Evolutionary conservation across 352 stramenopile genomes (phyloP).

Genomic region (Phytophthora cajani): DNA sequence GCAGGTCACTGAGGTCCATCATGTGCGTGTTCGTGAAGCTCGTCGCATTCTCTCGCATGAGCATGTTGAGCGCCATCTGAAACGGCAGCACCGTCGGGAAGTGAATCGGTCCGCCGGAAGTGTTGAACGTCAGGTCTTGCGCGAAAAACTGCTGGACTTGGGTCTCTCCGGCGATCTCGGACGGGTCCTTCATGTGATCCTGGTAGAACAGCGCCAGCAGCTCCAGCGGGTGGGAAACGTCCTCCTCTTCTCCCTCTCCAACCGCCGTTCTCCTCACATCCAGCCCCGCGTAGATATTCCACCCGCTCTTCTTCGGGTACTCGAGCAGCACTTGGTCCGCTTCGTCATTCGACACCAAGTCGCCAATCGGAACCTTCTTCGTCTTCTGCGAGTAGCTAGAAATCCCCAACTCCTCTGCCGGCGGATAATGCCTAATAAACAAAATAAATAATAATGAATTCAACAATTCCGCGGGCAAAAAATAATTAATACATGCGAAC

Average conservation of each 20-base stretch:
- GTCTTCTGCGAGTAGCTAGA: conserved; percentile 40
- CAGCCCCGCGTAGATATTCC: conserved; percentile 54
- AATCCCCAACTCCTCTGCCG: conserved; percentile 54
- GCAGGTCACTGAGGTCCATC: conserved; percentile 9
- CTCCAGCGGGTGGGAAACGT: conserved; percentile 32
- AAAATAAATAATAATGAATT: too few species aligned
- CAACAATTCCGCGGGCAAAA: too few species aligned
- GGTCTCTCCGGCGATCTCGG: conserved; percentile 26
- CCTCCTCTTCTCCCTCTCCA: not conserved
- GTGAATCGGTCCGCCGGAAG: conserved; percentile 12
- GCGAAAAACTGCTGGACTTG: conserved; percentile 56
- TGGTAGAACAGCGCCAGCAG: conserved; percentile 56
- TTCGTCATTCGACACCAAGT: conserved; percentile 37
- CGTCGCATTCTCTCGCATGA: conserved; percentile 41
- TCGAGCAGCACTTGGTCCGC: conserved; percentile 47
- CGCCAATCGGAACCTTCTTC: conserved; percentile 51
- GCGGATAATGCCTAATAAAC: conserved; percentile 54
- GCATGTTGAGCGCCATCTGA: conserved; percentile 61
- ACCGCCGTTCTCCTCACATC: conserved; percentile 49
- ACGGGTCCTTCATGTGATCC: conserved; percentile 23
- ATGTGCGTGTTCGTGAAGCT: conserved; percentile 11
- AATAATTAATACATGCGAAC: too few species aligned
- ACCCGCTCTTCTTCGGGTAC: conserved; percentile 44
- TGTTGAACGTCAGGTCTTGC: conserved; percentile 37
- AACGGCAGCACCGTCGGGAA: conserved; percentile 66